Base-by-base conservation (phyloP, 495 filamentous ascomycete species). In the Chaetomium fimeti region DNA sequence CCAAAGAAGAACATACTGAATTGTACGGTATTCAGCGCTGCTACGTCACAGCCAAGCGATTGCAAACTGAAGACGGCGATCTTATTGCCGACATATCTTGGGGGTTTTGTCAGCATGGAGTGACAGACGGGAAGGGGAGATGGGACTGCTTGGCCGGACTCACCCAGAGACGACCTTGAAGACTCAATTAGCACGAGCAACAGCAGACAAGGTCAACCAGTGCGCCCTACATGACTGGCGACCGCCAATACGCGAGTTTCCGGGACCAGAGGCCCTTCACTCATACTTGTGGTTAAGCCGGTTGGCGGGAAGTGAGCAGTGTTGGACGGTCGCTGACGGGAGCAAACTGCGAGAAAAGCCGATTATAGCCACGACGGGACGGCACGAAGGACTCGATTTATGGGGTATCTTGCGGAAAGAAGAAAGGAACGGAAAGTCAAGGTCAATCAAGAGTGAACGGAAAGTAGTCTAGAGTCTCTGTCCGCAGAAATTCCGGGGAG, bases 61-160 rank as follows among this genome's bases (percentile, higher is more conserved):
- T 98, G 93, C 84, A 98, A 88, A 71, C 91, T 90, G 66, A 96
- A 93, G 1, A 89, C 88, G 45, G 92, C 92, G 81, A 98, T 97
- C 69, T 91, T 92, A 72, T 98, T 98, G 42, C 94, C 94, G 71
- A 98, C 94, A 85, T 96, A 91, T 68, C 94, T 98, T 49, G 2
- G 60, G 7, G 40, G 15, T 18, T 24, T 9, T 22, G 53, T 62
- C 55, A 65, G 58, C 47, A 47, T n/a, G 42, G 42, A 9, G 53
- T 13, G 38, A 38, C 24, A 45, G 6, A 28, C 38, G 20, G 40
- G 15, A 29, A 20, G 47, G 36, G 45, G 22, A 6, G n/a, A 22
- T 18, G 22, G 22, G 57, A 38, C 47, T 13, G 48, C 18, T 29
- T 3, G 47, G 29, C 22, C 32, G 28, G 51, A 79, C 87, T 82